A percentile compares a stretch with the other conserved stretches of the same genome.
These are phyloP conservation scores for Polysphondylium violaceum DNA, from an alignment of 78 protist species.

Conservation along the genomic window DNA sequence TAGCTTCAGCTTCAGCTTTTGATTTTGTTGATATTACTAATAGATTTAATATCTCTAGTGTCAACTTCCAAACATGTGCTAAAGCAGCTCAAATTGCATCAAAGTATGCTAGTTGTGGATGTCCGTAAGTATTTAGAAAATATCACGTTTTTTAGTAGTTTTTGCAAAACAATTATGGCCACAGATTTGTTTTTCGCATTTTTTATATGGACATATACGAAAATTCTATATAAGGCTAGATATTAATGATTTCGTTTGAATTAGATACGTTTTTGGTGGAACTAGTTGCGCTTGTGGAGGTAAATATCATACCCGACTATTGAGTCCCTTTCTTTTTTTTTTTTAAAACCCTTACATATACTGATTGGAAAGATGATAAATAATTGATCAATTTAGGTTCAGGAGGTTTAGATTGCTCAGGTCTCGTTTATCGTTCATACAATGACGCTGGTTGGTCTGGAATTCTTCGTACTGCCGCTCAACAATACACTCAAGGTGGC, in stretches of 20 bases:
- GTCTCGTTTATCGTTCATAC: slow-evolving; percentile 36
- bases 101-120: slow-evolving; percentile 32
- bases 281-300: slow-evolving; percentile 32
- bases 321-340: no score
- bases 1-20: no score
- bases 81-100: slow-evolving; percentile 17
- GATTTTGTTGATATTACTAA: no score
- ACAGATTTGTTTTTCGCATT: no score
- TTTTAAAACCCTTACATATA: no score
- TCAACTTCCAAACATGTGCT: neutral
- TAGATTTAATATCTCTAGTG: no score
- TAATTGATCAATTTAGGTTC: neutral
- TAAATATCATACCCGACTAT: no score
- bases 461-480: slow-evolving; percentile 36
- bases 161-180: no score
- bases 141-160: no score
- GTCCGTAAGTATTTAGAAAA: neutral
- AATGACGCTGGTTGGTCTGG: slow-evolving; percentile 58
- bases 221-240: neutral
- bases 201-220: no score
- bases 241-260: neutral
- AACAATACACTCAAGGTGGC: slow-evolving; percentile 36
- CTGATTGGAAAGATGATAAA: slow-evolving; percentile 15
- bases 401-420: slow-evolving; percentile 46
- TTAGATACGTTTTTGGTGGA: slow-evolving; percentile 23